A percentile compares a stretch with the other conserved stretches of the same genome.
phyloP scores from a whole-genome alignment of 768 basidiomycete genomes.

The Chlorophyllum brunneum region DNA sequence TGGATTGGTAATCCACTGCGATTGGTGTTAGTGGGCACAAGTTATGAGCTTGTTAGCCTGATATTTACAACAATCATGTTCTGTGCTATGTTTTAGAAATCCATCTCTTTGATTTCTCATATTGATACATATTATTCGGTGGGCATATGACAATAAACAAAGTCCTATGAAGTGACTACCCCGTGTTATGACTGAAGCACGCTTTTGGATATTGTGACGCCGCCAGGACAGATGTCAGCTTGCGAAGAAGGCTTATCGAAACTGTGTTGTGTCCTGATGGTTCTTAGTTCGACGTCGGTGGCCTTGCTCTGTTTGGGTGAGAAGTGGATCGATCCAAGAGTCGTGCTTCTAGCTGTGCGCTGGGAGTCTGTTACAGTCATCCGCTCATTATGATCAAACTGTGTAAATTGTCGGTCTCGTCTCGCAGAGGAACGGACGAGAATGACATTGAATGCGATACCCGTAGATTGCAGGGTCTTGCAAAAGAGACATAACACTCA shows the following conservation, averaged over 20 bases:
- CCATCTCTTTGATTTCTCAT: no score
- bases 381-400: neutral
- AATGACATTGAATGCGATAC: slow-evolving; percentile 5
- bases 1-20: no score
- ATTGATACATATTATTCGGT: no score
- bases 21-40: no score
- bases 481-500: neutral
- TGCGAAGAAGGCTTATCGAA: neutral
- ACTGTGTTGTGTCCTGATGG: neutral
- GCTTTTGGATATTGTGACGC: neutral
- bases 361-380: neutral
- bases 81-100: no score
- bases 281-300: neutral
- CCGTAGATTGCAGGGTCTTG: neutral
- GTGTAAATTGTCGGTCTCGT: neutral
- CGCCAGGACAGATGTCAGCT: neutral
- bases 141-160: no score
- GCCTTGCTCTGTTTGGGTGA: neutral
- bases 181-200: neutral
- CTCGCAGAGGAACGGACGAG: neutral
- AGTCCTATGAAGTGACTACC: no score
- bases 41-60: no score
- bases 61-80: no score
- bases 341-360: neutral
- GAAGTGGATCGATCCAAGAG: neutral